Base-by-base conservation (phyloP, 495 filamentous ascomycete species). In the Cudoniella acicularis region DNA sequence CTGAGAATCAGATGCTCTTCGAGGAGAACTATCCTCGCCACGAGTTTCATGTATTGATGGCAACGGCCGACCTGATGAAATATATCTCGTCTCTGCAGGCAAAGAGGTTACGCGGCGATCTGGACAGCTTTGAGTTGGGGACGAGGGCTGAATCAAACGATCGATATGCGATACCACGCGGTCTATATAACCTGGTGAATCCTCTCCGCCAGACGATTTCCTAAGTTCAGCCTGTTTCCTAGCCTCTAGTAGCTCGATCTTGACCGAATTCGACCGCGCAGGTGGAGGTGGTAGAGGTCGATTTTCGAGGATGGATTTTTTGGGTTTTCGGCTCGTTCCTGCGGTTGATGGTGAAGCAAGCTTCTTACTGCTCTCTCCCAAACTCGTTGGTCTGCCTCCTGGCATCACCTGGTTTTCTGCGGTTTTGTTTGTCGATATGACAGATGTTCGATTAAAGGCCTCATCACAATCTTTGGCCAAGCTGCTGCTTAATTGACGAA, bases 381-480 rank as follows among this genome's bases (percentile, higher is more conserved):
- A n/a, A n/a, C n/a, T n/a, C n/a, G n/a, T n/a, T n/a, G n/a, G n/a
- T n/a, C n/a, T n/a, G n/a, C n/a, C n/a, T n/a, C n/a, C n/a, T n/a
- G n/a, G n/a, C n/a, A n/a, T n/a, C n/a, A n/a, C n/a, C n/a, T n/a
- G n/a, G n/a, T n/a, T n/a, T n/a, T n/a, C n/a, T n/a, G n/a, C n/a
- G n/a, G n/a, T n/a, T n/a, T n/a, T n/a, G n/a, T n/a, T n/a, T 72
- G 10, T 66, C 73, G 1, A 78, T 2, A 54, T 21, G 0, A 62
- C 49, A 52, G 60, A 54, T 16, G 58, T 43, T 30, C 60, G 36
- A 62, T 90, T 91, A 72, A 96, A 97, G 0, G 91, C 91, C 62
- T 91, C 90, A 60, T 83, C 80, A 45, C 76, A 80, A 51, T 80
- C 74, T 57, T 75, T 74, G 21, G 78, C 78, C 40, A 83, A 75